phyloP scores from a whole-genome alignment of 257 asterid species.

The Salvia hispanica region DNA sequence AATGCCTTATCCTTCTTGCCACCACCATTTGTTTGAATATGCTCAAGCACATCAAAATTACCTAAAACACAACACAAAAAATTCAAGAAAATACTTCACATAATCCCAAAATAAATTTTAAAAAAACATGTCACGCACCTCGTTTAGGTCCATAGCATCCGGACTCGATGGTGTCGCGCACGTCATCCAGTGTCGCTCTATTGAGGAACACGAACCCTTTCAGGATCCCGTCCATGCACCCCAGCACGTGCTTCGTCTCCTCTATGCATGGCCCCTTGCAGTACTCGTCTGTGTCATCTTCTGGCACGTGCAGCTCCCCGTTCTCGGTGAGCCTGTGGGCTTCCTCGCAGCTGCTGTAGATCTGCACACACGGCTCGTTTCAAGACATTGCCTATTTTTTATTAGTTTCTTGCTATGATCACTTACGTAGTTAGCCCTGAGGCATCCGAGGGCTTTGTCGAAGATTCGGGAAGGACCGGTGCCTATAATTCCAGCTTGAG shows the following conservation, averaged over 20 bases:
- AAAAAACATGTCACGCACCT: slow-evolving; percentile 39
- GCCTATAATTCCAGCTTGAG: slow-evolving; percentile 44
- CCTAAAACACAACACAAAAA: slow-evolving; percentile 43
- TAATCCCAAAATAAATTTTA: neutral
- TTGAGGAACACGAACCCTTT: slow-evolving; percentile 55
- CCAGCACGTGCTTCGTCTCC: slow-evolving; percentile 68
- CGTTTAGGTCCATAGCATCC: slow-evolving; percentile 78
- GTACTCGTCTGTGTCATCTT: slow-evolving; percentile 55
- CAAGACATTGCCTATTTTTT: neutral
- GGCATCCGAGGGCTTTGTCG: slow-evolving; percentile 65
- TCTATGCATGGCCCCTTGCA: slow-evolving; percentile 69
- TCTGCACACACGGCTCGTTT: slow-evolving; percentile 37
- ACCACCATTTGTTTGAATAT: slow-evolving; percentile 43
- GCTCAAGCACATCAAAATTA: slow-evolving; percentile 62
- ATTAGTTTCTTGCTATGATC: neutral
- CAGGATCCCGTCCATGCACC: slow-evolving; percentile 51
- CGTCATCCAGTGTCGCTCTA: slow-evolving; percentile 50
- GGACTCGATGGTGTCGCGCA: slow-evolving; percentile 54
- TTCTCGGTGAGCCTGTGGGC: slow-evolving; percentile 56
- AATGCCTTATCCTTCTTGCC: slow-evolving; percentile 34
- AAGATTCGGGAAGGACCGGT: slow-evolving; percentile 44
- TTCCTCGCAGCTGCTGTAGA: slow-evolving; percentile 64
- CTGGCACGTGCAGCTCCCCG: slow-evolving; percentile 69
- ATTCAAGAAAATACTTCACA: neutral
- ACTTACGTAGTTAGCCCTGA: slow-evolving; percentile 45